Evolutionary conservation across 495 filamentous ascomycete genomes (phyloP).

Genomic region (Aspergillus mulundensis): DNA sequence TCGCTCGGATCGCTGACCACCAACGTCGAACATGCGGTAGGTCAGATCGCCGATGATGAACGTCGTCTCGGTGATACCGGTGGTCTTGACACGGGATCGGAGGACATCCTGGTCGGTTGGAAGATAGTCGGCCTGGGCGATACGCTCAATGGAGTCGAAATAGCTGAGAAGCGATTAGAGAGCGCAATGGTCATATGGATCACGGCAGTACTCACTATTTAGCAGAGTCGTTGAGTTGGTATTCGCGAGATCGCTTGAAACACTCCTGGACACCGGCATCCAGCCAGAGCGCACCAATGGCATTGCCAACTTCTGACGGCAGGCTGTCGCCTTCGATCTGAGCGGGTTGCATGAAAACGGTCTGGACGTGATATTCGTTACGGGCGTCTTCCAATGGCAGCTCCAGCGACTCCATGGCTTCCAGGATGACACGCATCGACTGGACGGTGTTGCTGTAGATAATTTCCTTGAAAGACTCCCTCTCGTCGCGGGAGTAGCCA

Average conservation of each 20-base stretch:
- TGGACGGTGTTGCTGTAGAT: conserved; percentile 98
- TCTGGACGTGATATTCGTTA: conserved; percentile 91
- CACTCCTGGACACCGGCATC: conserved; percentile 94
- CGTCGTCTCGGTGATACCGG: conserved; percentile 97
- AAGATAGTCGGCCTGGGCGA: conserved; percentile 88
- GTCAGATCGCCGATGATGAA: conserved; percentile 98
- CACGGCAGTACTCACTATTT: conserved; percentile 74
- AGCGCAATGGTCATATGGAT: neutral
- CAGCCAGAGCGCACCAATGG: conserved; percentile 90
- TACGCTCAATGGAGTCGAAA: conserved; percentile 92
- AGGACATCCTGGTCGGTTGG: conserved; percentile 98
- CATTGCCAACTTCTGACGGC: conserved; percentile 88
- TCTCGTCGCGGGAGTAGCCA: conserved; percentile 54
- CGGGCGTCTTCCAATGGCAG: conserved; percentile 80
- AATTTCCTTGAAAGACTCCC: conserved; percentile 78
- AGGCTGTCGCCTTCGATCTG: conserved; percentile 95
- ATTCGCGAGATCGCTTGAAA: conserved; percentile 92
- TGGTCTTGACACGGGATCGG: conserved; percentile 96
- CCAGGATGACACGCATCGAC: conserved; percentile 93
- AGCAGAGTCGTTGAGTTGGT: conserved; percentile 96
- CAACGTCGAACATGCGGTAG: conserved; percentile 99
- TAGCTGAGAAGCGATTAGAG: conserved; percentile 56
- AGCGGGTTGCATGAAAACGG: conserved; percentile 91
- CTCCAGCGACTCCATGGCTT: conserved; percentile 93
- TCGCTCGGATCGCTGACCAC: conserved; percentile 95